Evolutionary conservation across 2,329 filamentous ascomycete species (phyloP), one percentile per base, ranked within the genome.

Genomic region (Neofusicoccum parvum): DNA sequence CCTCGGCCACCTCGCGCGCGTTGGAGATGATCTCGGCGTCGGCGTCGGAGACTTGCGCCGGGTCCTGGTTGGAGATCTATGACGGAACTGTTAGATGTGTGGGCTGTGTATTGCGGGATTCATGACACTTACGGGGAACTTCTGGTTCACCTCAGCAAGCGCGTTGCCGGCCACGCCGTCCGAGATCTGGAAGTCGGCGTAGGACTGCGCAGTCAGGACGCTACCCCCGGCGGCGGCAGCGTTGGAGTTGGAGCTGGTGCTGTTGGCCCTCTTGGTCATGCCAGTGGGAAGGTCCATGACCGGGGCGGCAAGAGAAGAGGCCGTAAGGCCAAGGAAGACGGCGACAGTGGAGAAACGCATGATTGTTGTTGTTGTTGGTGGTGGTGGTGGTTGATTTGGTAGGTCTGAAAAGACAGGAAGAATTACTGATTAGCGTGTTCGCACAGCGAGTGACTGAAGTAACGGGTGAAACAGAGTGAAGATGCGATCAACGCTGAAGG

Each of bases 1-100:
- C 72, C 72, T 87, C 85, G 64, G 85, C 84, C 0, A 81, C 81
- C 68, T 79, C 77, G 69, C 86, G 85, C 17, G 85, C 85, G 0
- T 79, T 78, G 65, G 81, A 79, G 69, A 87, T 78, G 72, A 86
- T 86, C 39, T 78, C 76, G 4, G 85, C 73, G 69, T 87, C 85
- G 10, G 75, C 72, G 11, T 74, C 72, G 54, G 81, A 80, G 50
- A 87, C 82, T 23, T 73, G 77, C 51, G 78, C 80, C 1, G 83
- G 80, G 70, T 86, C 74, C 62, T 71, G 73, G 34, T 76, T 72
- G 69, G 86, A 79, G 53, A 80, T 75, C 80, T 82, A 59, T 39
- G 37, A 11, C 11, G 48, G 32, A 56, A 41, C 2, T 15, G 11
- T n/a, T 27, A 41, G 11, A 27, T 32, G 9, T 54, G 41, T 51